Conservation (phyloP, 495 filamentous ascomycete species). For the Penicillium antarcticum region DNA sequence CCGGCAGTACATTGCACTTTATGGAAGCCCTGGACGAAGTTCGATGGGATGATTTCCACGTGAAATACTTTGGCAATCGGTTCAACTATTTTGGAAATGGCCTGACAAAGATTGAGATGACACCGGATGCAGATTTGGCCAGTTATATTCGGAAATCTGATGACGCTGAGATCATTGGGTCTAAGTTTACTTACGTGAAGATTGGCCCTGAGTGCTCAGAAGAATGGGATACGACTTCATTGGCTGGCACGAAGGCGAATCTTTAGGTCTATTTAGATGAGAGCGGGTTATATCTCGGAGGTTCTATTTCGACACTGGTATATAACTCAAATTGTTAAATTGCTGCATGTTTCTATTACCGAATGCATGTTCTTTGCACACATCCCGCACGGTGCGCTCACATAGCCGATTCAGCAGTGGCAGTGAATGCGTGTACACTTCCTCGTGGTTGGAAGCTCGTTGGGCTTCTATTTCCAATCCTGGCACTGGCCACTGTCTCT, state of each 20-base stretch:
- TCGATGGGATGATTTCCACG: conserved; percentile 45
- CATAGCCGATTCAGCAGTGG: conserved; percentile 11
- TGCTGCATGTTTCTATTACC: no score
- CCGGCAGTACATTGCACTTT: conserved; percentile 41
- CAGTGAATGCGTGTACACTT: conserved; percentile 16
- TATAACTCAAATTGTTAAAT: no score
- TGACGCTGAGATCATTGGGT: conserved; percentile 17
- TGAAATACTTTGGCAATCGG: conserved; percentile 42
- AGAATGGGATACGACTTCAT: no score
- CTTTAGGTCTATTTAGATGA: no score
- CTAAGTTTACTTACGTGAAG: conserved; percentile 2
- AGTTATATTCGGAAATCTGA: conserved; percentile 39
- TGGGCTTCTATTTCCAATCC: neutral
- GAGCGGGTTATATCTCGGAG: no score
- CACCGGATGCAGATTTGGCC: conserved; percentile 31
- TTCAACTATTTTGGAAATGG: conserved; percentile 50
- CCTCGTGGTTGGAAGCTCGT: conserved; percentile 13
- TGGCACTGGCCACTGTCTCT: neutral
- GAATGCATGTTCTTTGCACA: no score
- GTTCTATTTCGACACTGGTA: no score
- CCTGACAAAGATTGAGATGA: conserved; percentile 16
- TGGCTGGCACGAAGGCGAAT: no score
- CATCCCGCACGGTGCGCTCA: neutral
- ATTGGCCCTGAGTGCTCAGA: neutral
- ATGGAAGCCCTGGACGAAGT: conserved; percentile 45